Evolutionary conservation across 148 eudicot species (phyloP).

Genomic region (Vaccinium myrtillus): DNA sequence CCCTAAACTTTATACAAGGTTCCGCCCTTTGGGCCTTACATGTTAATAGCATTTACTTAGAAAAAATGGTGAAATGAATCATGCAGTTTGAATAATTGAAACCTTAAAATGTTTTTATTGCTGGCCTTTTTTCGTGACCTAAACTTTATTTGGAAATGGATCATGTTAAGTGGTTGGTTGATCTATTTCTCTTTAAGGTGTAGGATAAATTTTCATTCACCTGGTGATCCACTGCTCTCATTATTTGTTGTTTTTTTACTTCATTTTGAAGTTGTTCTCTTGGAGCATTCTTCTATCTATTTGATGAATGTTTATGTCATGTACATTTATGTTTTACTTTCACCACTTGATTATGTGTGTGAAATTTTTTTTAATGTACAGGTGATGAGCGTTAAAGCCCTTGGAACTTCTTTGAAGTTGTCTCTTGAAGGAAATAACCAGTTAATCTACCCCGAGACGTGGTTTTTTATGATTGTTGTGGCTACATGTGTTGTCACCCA

Average conservation of each 20-base stretch:
- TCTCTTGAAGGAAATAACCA: slow-evolving; percentile 71
- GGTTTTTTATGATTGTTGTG: slow-evolving; percentile 61
- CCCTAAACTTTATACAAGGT: neutral
- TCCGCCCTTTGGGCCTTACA: neutral
- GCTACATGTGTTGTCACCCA: slow-evolving; percentile 53
- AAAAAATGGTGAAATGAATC: neutral
- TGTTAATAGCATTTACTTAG: neutral
- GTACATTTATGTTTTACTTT: neutral
- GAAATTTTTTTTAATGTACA: slow-evolving; percentile 23
- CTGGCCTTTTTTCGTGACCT: neutral
- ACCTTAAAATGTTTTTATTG: neutral
- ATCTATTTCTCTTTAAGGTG: neutral
- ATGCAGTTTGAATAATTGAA: neutral
- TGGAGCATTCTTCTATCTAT: neutral
- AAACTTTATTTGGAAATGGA: neutral
- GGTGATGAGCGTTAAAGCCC: slow-evolving; percentile 82
- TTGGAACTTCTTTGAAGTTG: slow-evolving; percentile 65
- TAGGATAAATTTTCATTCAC: neutral
- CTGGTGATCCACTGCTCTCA: neutral
- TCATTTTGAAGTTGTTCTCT: too few relatives aligned
- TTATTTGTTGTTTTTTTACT: slow-evolving; percentile 2
- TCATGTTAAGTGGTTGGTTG: neutral
- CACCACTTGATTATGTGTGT: neutral
- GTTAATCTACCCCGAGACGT: slow-evolving; percentile 57
- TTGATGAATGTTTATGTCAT: neutral